Conservation (phyloP, 805 yeast species). For the Candida nemodendra region DNA sequence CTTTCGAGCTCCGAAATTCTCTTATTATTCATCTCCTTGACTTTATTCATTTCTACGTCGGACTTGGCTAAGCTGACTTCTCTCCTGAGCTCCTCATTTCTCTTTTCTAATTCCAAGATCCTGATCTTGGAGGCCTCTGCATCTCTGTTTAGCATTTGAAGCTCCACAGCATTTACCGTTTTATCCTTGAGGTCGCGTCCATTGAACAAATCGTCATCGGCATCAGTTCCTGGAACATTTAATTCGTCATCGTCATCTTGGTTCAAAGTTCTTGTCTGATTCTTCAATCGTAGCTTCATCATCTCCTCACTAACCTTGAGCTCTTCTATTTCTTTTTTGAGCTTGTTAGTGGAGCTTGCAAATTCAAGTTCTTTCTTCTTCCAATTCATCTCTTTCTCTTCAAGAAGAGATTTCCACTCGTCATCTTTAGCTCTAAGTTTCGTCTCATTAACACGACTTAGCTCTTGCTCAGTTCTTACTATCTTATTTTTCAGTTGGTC, state of each 20-base stretch:
- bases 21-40: conserved; percentile 42
- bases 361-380: conserved; percentile 51
- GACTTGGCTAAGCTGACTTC: conserved; percentile 58
- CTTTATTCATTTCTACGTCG: conserved; percentile 41
- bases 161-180: conserved; percentile 46
- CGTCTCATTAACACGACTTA: conserved; percentile 52
- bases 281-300: conserved; percentile 54
- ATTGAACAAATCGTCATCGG: conserved; percentile 2
- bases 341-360: conserved; percentile 47
- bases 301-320: conserved; percentile 64
- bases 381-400: conserved; percentile 77
- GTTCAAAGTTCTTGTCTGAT: conserved; percentile 45
- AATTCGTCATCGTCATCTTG: conserved; percentile 16
- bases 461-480: conserved; percentile 56
- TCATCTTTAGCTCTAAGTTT: conserved; percentile 69
- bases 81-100: conserved; percentile 72
- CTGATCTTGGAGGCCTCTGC: conserved; percentile 68
- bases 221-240: conserved; percentile 14
- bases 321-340: conserved; percentile 59
- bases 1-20: conserved; percentile 58
- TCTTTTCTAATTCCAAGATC: conserved; percentile 65
- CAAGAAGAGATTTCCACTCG: conserved; percentile 63
- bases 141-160: conserved; percentile 71
- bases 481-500: conserved; percentile 68
- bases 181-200: conserved; percentile 19